A percentile compares a stretch with the other conserved stretches of the same genome.
These are phyloP conservation scores for Odontarrhena argentea DNA, from an alignment of 345 rosid genomes.

Conservation along the genomic window DNA sequence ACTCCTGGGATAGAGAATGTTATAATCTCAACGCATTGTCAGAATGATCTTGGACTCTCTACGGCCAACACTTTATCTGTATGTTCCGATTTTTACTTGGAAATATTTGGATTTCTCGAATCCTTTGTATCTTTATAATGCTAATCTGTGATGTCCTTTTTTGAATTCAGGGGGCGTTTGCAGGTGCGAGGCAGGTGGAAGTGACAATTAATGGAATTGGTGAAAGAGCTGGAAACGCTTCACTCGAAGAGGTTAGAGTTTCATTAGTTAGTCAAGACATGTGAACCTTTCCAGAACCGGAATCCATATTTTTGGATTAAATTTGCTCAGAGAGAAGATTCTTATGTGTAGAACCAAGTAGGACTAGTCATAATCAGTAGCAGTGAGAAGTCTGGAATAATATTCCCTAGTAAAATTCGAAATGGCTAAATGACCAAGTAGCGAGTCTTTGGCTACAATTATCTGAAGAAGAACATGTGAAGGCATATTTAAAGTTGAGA, in stretches of 20 bases:
- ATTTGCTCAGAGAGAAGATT: slow-evolving; percentile 2
- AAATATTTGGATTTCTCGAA: background rate
- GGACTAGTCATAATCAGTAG: slow-evolving; percentile 8
- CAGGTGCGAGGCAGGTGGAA: slow-evolving; percentile 95
- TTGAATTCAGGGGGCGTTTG: slow-evolving; percentile 73
- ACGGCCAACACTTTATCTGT: slow-evolving; percentile 95
- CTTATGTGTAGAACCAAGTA: background rate
- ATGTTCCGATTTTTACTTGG: slow-evolving; percentile 18
- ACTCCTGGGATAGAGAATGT: slow-evolving; percentile 89
- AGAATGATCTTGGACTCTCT: slow-evolving; percentile 99
- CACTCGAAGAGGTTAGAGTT: slow-evolving; percentile 83
- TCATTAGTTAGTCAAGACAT: background rate
- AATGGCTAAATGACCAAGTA: background rate
- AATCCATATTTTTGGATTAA: background rate
- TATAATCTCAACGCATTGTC: slow-evolving; percentile 92
- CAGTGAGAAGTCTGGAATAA: slow-evolving; percentile 10
- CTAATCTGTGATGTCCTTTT: slow-evolving; percentile 30
- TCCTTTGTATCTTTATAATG: slow-evolving; percentile 4
- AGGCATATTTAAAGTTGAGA: background rate
- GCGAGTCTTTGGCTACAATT: slow-evolving; percentile 24
- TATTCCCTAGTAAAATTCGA: background rate
- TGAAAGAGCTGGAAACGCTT: slow-evolving; percentile 99
- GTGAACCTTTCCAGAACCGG: slow-evolving; percentile 1
- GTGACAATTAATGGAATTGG: slow-evolving; percentile 97
- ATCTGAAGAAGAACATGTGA: background rate